A percentile compares a stretch with the other conserved stretches of the same genome.
phyloP scores from a whole-genome alignment of 768 basidiomycete species.

The Pisolithus sp. region DNA sequence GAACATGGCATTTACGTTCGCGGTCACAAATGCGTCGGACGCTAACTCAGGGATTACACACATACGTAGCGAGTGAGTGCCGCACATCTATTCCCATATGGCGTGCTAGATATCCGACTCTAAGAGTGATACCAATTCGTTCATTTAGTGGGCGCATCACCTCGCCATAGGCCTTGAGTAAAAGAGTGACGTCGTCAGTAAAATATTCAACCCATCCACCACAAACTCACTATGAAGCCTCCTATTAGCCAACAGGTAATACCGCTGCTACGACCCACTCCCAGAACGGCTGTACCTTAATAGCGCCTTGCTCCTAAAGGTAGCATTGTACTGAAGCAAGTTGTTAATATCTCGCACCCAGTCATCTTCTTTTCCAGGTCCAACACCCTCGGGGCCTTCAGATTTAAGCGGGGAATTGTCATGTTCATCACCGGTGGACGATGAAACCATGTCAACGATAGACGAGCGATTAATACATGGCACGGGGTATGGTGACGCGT shows the following conservation, averaged over 20 bases:
- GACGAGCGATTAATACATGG: constrained; percentile 90
- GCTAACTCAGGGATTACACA: too few relatives aligned
- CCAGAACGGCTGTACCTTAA: constrained; percentile 58
- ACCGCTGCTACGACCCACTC: not conserved
- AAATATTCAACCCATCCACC: too few relatives aligned
- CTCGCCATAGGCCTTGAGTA: too few relatives aligned
- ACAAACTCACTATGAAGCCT: not conserved
- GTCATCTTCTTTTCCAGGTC: constrained; percentile 80
- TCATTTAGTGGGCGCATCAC: too few relatives aligned
- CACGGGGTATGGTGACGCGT: constrained; percentile 82
- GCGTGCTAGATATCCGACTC: too few relatives aligned
- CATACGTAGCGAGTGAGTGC: too few relatives aligned
- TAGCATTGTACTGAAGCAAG: constrained; percentile 88
- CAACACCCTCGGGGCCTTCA: constrained; percentile 53
- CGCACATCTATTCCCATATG: too few relatives aligned
- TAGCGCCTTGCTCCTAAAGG: constrained; percentile 86
- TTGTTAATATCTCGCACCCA: constrained; percentile 99
- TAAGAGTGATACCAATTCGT: too few relatives aligned
- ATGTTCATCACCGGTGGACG: not conserved
- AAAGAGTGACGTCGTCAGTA: too few relatives aligned
- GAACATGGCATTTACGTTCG: too few relatives aligned
- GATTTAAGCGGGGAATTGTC: not conserved
- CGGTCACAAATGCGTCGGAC: too few relatives aligned
- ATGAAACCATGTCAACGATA: constrained; percentile 39
- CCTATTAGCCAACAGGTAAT: not conserved